These are phyloP conservation scores for Tuber brumale DNA, from an alignment of 495 filamentous ascomycete genomes.

Conservation along the genomic window DNA sequence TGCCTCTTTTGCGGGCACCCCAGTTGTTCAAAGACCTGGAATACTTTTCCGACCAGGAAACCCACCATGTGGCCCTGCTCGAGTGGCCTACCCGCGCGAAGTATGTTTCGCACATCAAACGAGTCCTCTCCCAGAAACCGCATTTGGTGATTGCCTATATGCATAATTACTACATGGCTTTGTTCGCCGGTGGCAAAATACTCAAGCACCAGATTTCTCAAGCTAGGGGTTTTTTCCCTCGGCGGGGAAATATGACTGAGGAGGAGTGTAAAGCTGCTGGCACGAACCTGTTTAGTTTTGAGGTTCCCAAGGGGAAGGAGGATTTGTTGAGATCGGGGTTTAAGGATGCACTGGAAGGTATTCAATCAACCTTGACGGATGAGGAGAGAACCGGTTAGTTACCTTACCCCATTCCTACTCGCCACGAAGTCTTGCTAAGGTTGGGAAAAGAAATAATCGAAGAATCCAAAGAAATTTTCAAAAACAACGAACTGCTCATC, in stretches of 20 bases:
- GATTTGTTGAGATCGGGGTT: slow-evolving; percentile 23
- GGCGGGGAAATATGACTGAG: slow-evolving; percentile 15
- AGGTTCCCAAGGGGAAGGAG: slow-evolving; percentile 27
- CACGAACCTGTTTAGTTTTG: slow-evolving; percentile 37
- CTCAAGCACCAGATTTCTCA: slow-evolving; percentile 28
- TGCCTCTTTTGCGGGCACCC: slow-evolving; percentile 22
- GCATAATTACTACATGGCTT: slow-evolving; percentile 39
- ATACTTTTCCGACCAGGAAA: slow-evolving; percentile 21
- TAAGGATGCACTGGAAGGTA: slow-evolving; percentile 24
- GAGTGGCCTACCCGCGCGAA: slow-evolving; percentile 5
- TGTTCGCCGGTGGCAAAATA: slow-evolving; percentile 41
- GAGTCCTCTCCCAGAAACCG: slow-evolving; percentile 23
- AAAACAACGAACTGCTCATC: slow-evolving; percentile 26
- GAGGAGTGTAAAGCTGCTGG: slow-evolving; percentile 20
- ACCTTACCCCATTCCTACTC: neutral
- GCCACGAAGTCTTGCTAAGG: neutral
- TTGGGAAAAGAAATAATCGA: slow-evolving; percentile 29
- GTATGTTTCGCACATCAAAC: slow-evolving; percentile 27
- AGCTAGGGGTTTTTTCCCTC: slow-evolving; percentile 32
- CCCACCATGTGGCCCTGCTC: slow-evolving; percentile 8
- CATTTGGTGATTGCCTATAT: slow-evolving; percentile 38
- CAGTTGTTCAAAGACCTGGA: slow-evolving; percentile 27
- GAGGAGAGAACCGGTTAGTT: slow-evolving; percentile 31
- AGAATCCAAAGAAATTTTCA: slow-evolving; percentile 34
- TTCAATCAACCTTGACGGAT: slow-evolving; percentile 21